These are phyloP conservation scores for Phytophthora aleatoria DNA, from an alignment of 352 stramenopile genomes.

Conservation along the genomic window DNA sequence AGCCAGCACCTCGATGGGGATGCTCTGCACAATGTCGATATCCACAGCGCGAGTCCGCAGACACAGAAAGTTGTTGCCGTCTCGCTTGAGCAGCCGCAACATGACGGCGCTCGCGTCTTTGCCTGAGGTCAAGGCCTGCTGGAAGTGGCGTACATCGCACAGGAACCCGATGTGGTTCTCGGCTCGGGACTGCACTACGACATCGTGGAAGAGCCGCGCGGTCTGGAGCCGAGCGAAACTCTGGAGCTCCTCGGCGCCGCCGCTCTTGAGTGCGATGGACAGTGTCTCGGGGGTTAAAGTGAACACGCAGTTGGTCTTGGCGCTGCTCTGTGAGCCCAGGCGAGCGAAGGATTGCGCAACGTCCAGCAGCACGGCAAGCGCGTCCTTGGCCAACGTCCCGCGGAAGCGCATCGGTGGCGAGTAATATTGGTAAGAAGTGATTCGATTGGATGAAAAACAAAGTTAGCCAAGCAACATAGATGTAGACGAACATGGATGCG, in stretches of 20 bases:
- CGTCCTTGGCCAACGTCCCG: slow-evolving; percentile 74
- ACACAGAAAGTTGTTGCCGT: slow-evolving; percentile 75
- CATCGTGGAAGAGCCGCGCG: slow-evolving; percentile 73
- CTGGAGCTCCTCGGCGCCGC: slow-evolving; percentile 75
- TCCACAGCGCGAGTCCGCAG: slow-evolving; percentile 76
- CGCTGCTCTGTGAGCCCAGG: slow-evolving; percentile 54
- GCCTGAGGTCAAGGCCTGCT: slow-evolving; percentile 73
- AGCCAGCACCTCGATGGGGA: slow-evolving; percentile 79
- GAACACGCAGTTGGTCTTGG: slow-evolving; percentile 73
- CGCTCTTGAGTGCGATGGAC: slow-evolving; percentile 68
- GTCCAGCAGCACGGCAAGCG: slow-evolving; percentile 79
- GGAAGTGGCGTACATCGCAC: slow-evolving; percentile 76
- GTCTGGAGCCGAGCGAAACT: slow-evolving; percentile 74
- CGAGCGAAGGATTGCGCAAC: slow-evolving; percentile 75
- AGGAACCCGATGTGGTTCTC: slow-evolving; percentile 85
- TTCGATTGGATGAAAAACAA: slow-evolving; percentile 26
- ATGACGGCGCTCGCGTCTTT: slow-evolving; percentile 82
- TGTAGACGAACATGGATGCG: slow-evolving; percentile 13
- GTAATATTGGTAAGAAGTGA: slow-evolving; percentile 1
- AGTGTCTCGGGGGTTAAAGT: slow-evolving; percentile 71
- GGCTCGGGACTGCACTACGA: slow-evolving; percentile 71
- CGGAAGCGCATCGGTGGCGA: slow-evolving; percentile 71
- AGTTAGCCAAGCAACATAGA: too few relatives aligned
- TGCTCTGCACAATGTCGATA: slow-evolving; percentile 87
- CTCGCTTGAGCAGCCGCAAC: slow-evolving; percentile 82